Percentiles rank a stretch among this genome's conserved stretches.
These are phyloP conservation scores for Vanilla planifolia DNA, from an alignment of 106 monocot genomes.

Conservation along the genomic window DNA sequence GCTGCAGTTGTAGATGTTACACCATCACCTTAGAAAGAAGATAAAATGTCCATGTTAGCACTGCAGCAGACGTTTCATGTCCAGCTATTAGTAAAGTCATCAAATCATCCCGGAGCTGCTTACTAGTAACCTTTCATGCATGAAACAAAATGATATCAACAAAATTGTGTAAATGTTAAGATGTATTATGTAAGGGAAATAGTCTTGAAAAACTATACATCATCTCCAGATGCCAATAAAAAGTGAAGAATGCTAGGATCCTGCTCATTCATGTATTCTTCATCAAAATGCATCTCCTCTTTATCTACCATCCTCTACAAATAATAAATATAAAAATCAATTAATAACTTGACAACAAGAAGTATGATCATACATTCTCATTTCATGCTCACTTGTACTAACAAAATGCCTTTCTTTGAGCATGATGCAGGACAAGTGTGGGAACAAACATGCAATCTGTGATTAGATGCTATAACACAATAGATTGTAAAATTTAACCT, in stretches of 20 bases:
- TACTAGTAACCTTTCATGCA: constrained; percentile 75
- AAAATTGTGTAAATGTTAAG: not conserved
- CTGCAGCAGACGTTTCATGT: constrained; percentile 97
- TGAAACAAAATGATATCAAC: not conserved
- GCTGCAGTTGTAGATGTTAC: not conserved
- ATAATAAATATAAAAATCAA: not conserved
- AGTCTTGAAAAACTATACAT: constrained; percentile 33
- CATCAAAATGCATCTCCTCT: constrained; percentile 89
- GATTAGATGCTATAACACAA: too few relatives aligned
- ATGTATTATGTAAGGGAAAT: not conserved
- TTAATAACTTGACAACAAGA: not conserved
- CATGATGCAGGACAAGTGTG: too few relatives aligned
- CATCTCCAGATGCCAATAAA: constrained; percentile 96
- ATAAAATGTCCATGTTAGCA: constrained; percentile 98
- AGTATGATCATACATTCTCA: not conserved
- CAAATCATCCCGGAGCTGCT: constrained; percentile 96
- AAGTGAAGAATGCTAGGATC: constrained; percentile 99
- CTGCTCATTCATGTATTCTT: constrained; percentile 96
- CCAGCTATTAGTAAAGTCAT: constrained; percentile 99
- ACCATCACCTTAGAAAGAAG: constrained; percentile 74
- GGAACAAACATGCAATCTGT: too few relatives aligned
- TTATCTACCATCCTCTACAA: constrained; percentile 85
- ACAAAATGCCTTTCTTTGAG: too few relatives aligned
- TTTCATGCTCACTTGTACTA: too few relatives aligned
- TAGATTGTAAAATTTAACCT: too few relatives aligned